Percentiles rank a stretch among this genome's conserved stretches.
phyloP scores from a whole-genome alignment of 169 alveolate species.

The Plasmodium gonderi region DNA sequence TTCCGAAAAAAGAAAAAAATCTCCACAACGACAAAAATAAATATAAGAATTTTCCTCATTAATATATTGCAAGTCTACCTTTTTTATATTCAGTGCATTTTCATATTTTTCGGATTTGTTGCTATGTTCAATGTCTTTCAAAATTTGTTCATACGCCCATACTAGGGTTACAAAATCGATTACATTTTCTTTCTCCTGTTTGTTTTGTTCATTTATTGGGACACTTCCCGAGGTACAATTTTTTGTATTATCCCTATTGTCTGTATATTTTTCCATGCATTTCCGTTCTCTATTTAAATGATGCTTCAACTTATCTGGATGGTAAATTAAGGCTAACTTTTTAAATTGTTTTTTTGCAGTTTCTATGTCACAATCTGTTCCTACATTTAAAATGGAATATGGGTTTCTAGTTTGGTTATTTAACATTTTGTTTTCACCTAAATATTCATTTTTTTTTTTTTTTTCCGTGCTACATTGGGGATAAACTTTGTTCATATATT shows the following conservation, averaged over 20 bases:
- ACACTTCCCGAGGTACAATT: background rate
- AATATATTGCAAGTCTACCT: slow-evolving; percentile 41
- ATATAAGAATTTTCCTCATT: slow-evolving; percentile 24
- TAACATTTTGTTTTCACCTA: slow-evolving; percentile 6
- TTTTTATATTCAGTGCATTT: slow-evolving; percentile 56
- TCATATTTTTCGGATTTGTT: slow-evolving; percentile 47
- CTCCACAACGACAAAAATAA: slow-evolving; percentile 66
- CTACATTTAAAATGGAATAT: slow-evolving; percentile 54
- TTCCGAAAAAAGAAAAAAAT: slow-evolving; percentile 40
- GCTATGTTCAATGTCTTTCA: slow-evolving; percentile 23
- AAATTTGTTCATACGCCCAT: slow-evolving; percentile 72
- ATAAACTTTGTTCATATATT: background rate
- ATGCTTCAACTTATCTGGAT: slow-evolving; percentile 46
- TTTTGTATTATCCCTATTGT: background rate
- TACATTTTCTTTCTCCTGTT: background rate
- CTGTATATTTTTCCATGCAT: background rate
- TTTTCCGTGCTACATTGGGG: background rate
- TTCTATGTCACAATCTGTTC: slow-evolving; percentile 40
- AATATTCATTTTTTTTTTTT: background rate
- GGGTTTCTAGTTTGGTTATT: slow-evolving; percentile 12
- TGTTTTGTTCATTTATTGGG: background rate
- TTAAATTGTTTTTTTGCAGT: slow-evolving; percentile 47
- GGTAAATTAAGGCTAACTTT: slow-evolving; percentile 59
- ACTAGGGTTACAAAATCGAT: slow-evolving; percentile 57
- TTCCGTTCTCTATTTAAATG: slow-evolving; percentile 20